phyloP scores from a whole-genome alignment of 2,329 filamentous ascomycete genomes.

The Microsporum canis region DNA sequence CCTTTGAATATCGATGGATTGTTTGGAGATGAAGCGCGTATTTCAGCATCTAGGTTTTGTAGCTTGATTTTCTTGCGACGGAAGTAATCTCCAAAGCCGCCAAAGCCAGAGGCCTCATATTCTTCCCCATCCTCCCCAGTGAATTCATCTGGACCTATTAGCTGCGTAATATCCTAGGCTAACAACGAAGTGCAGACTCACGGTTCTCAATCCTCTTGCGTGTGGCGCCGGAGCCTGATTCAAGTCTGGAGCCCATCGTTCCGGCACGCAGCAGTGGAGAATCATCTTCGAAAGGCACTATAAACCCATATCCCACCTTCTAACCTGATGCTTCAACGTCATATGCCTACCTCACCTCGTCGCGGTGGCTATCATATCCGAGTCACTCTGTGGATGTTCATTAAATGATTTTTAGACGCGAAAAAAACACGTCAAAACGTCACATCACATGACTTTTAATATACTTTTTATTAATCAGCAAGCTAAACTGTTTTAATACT shows the following conservation, averaged over 20 bases:
- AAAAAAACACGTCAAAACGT: neutral
- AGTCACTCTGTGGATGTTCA: neutral
- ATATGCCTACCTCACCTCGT: neutral
- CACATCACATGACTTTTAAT: neutral
- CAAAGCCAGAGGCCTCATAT: constrained; percentile 76
- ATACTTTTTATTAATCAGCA: neutral
- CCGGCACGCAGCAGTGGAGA: constrained; percentile 3
- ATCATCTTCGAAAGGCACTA: constrained; percentile 1
- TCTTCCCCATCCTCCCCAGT: constrained; percentile 77
- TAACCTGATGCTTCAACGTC: neutral
- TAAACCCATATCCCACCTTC: neutral
- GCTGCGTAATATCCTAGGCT: neutral
- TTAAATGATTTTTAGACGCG: neutral
- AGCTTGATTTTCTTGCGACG: constrained; percentile 93
- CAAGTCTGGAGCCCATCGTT: constrained; percentile 51
- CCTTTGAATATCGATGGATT: constrained; percentile 83
- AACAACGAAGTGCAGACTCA: constrained; percentile 18
- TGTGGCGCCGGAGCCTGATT: constrained; percentile 47
- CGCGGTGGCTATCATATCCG: neutral
- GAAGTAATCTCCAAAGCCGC: constrained; percentile 85
- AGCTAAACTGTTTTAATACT: neutral
- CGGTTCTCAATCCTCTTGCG: constrained; percentile 53
- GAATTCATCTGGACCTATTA: constrained; percentile 49
- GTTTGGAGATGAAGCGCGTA: constrained; percentile 56
- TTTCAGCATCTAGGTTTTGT: constrained; percentile 79